Base-by-base conservation (phyloP, 805 yeast species). In the Kuraishia ogatae region DNA sequence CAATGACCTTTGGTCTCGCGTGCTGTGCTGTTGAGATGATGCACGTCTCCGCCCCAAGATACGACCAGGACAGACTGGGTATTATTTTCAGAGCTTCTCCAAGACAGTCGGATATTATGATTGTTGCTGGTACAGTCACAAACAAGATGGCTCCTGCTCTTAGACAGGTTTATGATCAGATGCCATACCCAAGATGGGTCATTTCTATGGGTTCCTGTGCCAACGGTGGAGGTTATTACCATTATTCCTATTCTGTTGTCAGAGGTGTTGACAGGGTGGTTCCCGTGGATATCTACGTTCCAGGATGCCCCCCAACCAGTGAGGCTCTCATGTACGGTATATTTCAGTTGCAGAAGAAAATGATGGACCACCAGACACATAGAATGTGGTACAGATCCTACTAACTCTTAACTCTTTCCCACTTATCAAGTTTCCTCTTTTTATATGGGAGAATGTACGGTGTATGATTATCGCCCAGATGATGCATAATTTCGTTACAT, bases 11-110 rank as follows among this genome's bases (percentile, higher is more conserved):
- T 71, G 96, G 96, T 39, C 76, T 89, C 66, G 96, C 96, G 8
- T 89, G 96, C 73, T 89, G 96, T 76, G 96, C 96, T 58, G 96
- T 89, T 48, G 96, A 89, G 73, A 89, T 89, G 96, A 89, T 89
- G 96, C 96, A 89, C 69, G 87, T 86, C 46, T 89, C 96, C 24
- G 83, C 96, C 56, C 96, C 96, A 58, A 79, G 96, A 67, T 89
- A 89, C 71, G 96, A 89, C 72, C 96, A 89, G 74, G 96, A 89
- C 75, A 83, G 96, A 70, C 77, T 89, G 68, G 96, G 96, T 64
- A 89, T 89, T 65, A 89, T 89, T 80, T 89, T 89, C 82, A 85
- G 96, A 77, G 96, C 94, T 35, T 86, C 96, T 46, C 96, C 96
- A 54, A 86, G 96, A 74, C 96, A 89, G 71, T 83, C 94, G 4